Conservation (phyloP, 2,329 filamentous ascomycete species). For the Ceratocystis variospora region DNA sequence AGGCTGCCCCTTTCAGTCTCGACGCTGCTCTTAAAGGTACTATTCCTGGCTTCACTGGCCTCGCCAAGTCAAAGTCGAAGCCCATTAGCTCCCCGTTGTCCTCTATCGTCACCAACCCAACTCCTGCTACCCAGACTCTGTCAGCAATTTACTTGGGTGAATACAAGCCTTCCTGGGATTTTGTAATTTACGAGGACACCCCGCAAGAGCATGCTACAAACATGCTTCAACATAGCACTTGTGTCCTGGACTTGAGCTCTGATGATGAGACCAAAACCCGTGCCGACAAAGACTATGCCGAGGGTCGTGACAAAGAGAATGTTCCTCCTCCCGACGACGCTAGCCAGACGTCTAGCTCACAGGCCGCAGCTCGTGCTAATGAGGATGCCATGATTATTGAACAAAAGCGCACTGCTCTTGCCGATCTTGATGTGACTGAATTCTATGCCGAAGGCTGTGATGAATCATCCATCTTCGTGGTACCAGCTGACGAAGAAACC, state of each 20-base stretch:
- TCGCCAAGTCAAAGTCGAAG: constrained; percentile 22
- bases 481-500: constrained; percentile 45
- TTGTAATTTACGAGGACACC: constrained; percentile 88
- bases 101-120: constrained; percentile 24
- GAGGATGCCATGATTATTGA: constrained; percentile 47
- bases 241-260: constrained; percentile 74
- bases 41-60: constrained; percentile 46
- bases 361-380: constrained; percentile 25
- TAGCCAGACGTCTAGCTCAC: constrained; percentile 38
- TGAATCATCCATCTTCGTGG: constrained; percentile 44
- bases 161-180: constrained; percentile 62
- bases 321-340: constrained; percentile 60
- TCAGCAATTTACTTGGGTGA: constrained; percentile 26
- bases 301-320: constrained; percentile 79
- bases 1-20: constrained; percentile 60
- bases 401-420: constrained; percentile 49
- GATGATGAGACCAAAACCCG: constrained; percentile 61
- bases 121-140: constrained; percentile 21
- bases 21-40: constrained; percentile 71
- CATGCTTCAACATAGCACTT: constrained; percentile 79
- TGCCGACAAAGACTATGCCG: constrained; percentile 37
- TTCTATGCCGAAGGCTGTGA: constrained; percentile 56
- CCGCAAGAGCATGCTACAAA: constrained; percentile 84
- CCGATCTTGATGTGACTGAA: constrained; percentile 52
- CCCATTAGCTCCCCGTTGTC: constrained; percentile 22